Evolutionary conservation across 306 rosid genomes (phyloP).

Genomic region (Rubus idaeus): DNA sequence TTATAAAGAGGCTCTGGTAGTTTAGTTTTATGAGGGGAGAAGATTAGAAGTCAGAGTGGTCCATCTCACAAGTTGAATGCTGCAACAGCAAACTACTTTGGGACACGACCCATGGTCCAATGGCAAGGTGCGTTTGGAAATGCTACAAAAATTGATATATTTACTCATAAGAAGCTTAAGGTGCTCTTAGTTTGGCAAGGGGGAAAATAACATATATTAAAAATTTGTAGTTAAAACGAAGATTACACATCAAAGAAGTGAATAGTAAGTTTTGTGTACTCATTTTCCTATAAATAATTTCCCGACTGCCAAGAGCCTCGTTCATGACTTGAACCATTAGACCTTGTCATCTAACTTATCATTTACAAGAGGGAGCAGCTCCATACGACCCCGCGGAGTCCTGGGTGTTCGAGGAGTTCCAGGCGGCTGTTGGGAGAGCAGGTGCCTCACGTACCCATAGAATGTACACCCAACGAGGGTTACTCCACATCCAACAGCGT

Average conservation of each 20-base stretch:
- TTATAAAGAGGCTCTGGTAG: not conserved
- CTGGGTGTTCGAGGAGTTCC: conserved; percentile 67
- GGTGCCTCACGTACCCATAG: conserved; percentile 87
- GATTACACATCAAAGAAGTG: conserved; percentile 37
- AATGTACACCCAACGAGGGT: conserved; percentile 94
- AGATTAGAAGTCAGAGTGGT: too few relatives aligned
- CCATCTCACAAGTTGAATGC: not conserved
- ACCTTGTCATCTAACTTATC: conserved; percentile 86
- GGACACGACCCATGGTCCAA: not conserved
- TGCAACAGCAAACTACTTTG: not conserved
- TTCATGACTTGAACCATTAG: conserved; percentile 33
- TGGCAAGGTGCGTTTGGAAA: not conserved
- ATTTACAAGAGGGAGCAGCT: conserved; percentile 92
- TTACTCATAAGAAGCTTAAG: conserved; percentile 4
- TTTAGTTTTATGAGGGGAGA: not conserved
- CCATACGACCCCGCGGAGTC: conserved; percentile 77
- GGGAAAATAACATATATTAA: conserved; percentile 19
- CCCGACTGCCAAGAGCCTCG: conserved; percentile 33
- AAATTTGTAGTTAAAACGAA: conserved; percentile 34
- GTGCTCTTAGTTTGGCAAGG: not conserved
- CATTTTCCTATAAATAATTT: conserved; percentile 35
- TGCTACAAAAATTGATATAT: not conserved
- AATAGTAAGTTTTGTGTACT: conserved; percentile 30
- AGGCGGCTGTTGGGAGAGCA: conserved; percentile 80
- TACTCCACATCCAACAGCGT: conserved; percentile 77